Evolutionary conservation across 495 filamentous ascomycete species (phyloP), one percentile per base, ranked within the genome.

Genomic region (Podospora pseudopauciseta): DNA sequence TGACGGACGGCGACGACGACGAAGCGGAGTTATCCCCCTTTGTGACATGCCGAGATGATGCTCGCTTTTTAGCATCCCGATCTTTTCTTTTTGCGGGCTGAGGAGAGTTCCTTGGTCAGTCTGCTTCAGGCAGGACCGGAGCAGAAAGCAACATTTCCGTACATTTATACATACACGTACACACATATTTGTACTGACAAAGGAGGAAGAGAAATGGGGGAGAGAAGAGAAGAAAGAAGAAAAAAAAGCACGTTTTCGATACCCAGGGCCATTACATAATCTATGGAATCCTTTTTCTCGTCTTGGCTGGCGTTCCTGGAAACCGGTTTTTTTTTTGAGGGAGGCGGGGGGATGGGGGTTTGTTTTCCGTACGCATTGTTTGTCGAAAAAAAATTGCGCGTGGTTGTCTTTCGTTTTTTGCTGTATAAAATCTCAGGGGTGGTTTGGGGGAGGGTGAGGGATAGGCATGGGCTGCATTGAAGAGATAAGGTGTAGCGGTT

Each of bases 101-200:
- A 15, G 23, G 23, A 23, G 59, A 32, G 27, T 9, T 27, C 26
- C 30, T 34, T 62, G 30, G 16, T 62, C 26, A 32, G 19, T 28
- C 23, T 62, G 60, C 60, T 62, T 62, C 60, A 30, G 60, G 60
- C 60, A 62, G 60, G 60, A 62, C 60, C 60, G 60, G 30, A 34
- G 60, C 60, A 62, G 60, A 62, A 16, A 23, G 23, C 23, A 23
- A 23, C 23, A 23, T 23, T 23, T 23, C 23, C 23, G 23, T 23
- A 1, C 18, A 28, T 5, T 16, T 5, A 62, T 11, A 32, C 27
- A n/a, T n/a, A 28, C 27, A 30, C 27, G 32, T 15, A 28, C 5
- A 27, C 27, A n/a, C 2, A 62, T 16, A 34, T 5, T 49, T 58
- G 23, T 58, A 16, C 32, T 62, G 60, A 26, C 30, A 34, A 61